Evolutionary conservation across 2,329 filamentous ascomycete species (phyloP).

Genomic region (Alternaria burnsii): DNA sequence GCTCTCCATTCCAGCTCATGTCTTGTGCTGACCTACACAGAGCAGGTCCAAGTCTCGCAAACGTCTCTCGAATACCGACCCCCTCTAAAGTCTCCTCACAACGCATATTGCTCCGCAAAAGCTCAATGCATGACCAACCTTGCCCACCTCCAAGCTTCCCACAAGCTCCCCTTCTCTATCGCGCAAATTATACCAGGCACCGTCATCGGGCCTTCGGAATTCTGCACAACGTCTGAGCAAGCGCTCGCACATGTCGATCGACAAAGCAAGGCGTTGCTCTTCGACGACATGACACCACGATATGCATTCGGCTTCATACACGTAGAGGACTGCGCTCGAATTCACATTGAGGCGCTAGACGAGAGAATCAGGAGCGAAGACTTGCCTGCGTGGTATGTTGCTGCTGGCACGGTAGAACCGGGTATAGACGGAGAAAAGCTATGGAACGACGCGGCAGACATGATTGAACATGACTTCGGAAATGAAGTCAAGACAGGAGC

Average conservation of each 20-base stretch:
- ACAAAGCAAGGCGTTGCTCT: conserved; percentile 43
- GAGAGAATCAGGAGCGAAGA: conserved; percentile 22
- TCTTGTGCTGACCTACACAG: conserved; percentile 12
- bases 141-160: not conserved
- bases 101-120: conserved; percentile 47
- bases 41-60: conserved; percentile 34
- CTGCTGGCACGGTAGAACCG: conserved; percentile 34
- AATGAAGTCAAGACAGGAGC: conserved; percentile 25
- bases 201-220: conserved; percentile 45
- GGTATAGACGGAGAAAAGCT: conserved; percentile 26
- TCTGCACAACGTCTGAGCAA: conserved; percentile 28
- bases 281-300: conserved; percentile 39
- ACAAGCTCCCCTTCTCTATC: conserved; percentile 36
- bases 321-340: conserved; percentile 41
- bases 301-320: conserved; percentile 50
- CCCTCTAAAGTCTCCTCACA: conserved; percentile 40
- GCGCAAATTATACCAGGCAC: conserved; percentile 47
- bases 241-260: conserved; percentile 40
- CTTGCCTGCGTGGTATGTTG: conserved; percentile 41
- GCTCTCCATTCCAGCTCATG: not conserved
- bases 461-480: conserved; percentile 29
- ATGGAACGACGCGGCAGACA: conserved; percentile 35
- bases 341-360: conserved; percentile 44
- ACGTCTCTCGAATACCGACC: conserved; percentile 33
- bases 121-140: conserved; percentile 46